Base-by-base conservation (phyloP, 768 basidiomycete genomes). In the Jaapia argillacea region DNA sequence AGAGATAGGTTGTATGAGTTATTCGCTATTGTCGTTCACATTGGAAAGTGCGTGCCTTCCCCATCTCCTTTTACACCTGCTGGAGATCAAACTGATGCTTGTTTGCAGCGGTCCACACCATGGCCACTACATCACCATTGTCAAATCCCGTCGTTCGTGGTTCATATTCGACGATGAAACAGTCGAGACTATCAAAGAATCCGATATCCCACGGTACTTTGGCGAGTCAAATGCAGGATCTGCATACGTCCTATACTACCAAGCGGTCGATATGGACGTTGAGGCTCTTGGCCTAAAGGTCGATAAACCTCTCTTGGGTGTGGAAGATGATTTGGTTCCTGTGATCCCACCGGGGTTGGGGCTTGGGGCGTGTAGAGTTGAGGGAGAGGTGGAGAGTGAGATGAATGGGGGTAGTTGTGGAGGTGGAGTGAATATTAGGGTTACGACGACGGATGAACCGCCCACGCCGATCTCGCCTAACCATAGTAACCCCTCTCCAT, bases 21-120 rank as follows among this genome's bases (percentile, higher is more conserved):
- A 22, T 97, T 93, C 59, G 92, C 89, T 12, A 89, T 98, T 45
- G 93, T 99, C 25, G 90, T 99, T n/a, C 96, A 99, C 64, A 93
- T 99, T 50, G 96, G 96, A 74, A 86, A 79, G 93, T 94, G 63
- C 57, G 89, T 80, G 5, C 13, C 23, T n/a, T n/a, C n/a, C n/a
- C 45, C 28, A 26, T 24, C 36, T 25, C 25, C 21, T 16, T 24
- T 23, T 31, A 31, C 16, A 38, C 28, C 42, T 42, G 38, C 33
- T 36, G 7, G 40, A 18, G 22, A 13, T 26, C 41, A 24, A 48
- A 53, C 43, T 40, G 27, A 20, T 23, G 40, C 45, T 40, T 56
- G 31, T 36, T 49, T 44, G 1, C 56, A 96, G 93, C 54, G 94
- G 94, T 4, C 92, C 92, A n/a, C 85, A 96, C 58, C 96, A 98